Evolutionary conservation across 2,329 filamentous ascomycete species (phyloP).

Genomic region (Helicocarpus griseus): DNA sequence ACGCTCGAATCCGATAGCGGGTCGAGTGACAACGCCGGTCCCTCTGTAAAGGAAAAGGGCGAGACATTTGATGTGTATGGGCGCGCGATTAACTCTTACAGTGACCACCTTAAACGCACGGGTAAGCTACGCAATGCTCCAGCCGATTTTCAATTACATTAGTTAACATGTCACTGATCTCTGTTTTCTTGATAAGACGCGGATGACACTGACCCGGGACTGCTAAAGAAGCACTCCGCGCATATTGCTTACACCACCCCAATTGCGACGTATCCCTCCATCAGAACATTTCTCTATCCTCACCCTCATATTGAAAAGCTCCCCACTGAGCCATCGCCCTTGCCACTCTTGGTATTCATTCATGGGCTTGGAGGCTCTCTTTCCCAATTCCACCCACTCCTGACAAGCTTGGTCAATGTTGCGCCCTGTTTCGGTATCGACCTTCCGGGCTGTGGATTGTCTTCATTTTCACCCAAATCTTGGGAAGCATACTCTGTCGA

Average conservation of each 20-base stretch:
- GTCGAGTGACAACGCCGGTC: neutral
- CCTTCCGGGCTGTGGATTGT: conserved; percentile 79
- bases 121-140: neutral
- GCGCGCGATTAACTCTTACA: neutral
- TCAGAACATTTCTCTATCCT: conserved; percentile 74
- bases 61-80: conserved; percentile 1
- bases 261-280: conserved; percentile 57
- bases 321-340: conserved; percentile 58
- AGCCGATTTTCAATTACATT: neutral
- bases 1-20: neutral
- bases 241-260: conserved; percentile 64
- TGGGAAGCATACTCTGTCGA: conserved; percentile 75
- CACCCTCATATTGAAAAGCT: conserved; percentile 78
- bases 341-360: conserved; percentile 82
- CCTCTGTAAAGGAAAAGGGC: neutral
- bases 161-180: neutral
- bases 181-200: neutral
- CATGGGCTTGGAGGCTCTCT: conserved; percentile 90
- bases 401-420: conserved; percentile 71
- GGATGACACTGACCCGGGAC: conserved; percentile 57
- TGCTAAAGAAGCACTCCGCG: conserved; percentile 67
- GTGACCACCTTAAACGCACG: conserved; percentile 2
- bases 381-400: conserved; percentile 73
- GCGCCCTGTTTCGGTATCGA: conserved; percentile 83
- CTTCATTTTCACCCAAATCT: conserved; percentile 57